Conservation (phyloP, 208 protist species). For the Leishmania braziliensis region DNA sequence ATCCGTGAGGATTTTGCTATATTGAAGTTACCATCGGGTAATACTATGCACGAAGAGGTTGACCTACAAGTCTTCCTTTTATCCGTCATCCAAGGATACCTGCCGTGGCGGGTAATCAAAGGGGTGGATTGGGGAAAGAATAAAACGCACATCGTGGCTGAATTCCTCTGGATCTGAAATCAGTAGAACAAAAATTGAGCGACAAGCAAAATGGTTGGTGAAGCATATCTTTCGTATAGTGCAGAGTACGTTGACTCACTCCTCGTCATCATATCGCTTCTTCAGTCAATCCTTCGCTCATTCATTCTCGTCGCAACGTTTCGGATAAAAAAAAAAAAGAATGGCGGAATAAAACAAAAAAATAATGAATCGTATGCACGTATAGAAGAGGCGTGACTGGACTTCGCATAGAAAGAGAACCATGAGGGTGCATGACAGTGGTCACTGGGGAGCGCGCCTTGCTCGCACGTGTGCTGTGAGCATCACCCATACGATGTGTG, state of each 20-base stretch:
- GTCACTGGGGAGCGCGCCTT: not conserved
- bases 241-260: not conserved
- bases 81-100: not conserved
- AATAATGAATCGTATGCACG: not conserved
- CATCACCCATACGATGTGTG: not conserved
- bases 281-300: not conserved
- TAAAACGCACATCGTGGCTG: not conserved
- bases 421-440: not conserved
- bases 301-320: not conserved
- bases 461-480: not conserved
- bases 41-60: not conserved
- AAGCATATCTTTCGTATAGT: not conserved
- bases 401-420: not conserved
- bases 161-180: not conserved
- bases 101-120: not conserved
- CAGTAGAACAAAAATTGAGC: not conserved
- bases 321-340: not conserved
- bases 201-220: not conserved
- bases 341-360: not conserved
- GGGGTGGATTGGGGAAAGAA: not conserved
- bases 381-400: not conserved
- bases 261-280: not conserved
- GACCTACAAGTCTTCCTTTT: not conserved
- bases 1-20: not conserved
- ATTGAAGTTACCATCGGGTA: not conserved